A percentile compares a stretch with the other conserved stretches of the same genome.
Evolutionary conservation across 805 yeast genomes (phyloP).

Genomic region (Ogataea naganishii): DNA sequence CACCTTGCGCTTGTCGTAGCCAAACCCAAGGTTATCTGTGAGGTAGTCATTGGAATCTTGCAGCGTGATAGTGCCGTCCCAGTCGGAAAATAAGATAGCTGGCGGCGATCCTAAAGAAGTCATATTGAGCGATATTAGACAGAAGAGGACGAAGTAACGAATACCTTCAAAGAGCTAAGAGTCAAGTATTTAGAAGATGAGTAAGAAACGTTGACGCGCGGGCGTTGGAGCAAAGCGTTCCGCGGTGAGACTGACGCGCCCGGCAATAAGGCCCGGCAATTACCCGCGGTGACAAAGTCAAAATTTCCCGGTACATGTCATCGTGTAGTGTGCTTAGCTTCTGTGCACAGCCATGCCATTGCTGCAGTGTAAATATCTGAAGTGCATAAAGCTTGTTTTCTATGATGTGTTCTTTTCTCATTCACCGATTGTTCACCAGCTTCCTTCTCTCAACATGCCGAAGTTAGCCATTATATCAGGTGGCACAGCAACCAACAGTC

Average conservation of each 20-base stretch:
- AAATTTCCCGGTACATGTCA: too few species aligned
- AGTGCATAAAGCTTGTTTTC: too few species aligned
- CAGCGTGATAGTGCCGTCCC: slow-evolving; percentile 95
- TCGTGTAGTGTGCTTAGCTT: not conserved
- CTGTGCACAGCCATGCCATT: not conserved
- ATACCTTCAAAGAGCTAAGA: too few species aligned
- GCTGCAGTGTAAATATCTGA: not conserved
- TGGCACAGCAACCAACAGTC: slow-evolving; percentile 81
- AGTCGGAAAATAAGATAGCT: slow-evolving; percentile 91
- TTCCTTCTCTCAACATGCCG: slow-evolving; percentile 10
- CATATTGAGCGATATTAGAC: too few species aligned
- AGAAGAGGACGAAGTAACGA: too few species aligned
- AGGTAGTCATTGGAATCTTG: slow-evolving; percentile 92
- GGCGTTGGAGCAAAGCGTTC: too few species aligned
- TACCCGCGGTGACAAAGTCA: too few species aligned
- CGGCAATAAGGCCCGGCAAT: too few species aligned
- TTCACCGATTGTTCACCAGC: not conserved
- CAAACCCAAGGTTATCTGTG: slow-evolving; percentile 87
- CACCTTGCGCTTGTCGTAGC: slow-evolving; percentile 52
- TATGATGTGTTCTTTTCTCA: slow-evolving; percentile 2
- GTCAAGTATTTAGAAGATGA: too few species aligned
- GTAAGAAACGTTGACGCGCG: too few species aligned
- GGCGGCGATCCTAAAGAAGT: slow-evolving; percentile 8
- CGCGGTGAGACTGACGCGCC: too few species aligned
- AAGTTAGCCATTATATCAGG: slow-evolving; percentile 49